Conservation (phyloP, 2,329 filamentous ascomycete species). For the Endoconidiophora polonica region DNA sequence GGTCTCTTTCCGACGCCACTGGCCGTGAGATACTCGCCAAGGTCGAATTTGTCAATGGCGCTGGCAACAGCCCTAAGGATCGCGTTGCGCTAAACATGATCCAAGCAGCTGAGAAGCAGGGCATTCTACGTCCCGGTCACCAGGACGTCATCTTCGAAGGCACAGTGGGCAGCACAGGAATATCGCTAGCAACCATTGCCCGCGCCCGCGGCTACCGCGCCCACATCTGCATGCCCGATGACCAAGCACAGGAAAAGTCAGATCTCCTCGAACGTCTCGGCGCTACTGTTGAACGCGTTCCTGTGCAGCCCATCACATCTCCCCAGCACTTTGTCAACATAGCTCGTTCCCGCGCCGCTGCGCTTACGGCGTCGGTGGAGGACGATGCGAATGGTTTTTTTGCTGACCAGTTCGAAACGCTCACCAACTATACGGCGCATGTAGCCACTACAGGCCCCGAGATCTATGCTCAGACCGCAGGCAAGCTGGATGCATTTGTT, state of each 20-base stretch:
- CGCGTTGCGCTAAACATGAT: conserved; percentile 88
- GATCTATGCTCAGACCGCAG: conserved; percentile 63
- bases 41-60: conserved; percentile 90
- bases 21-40: conserved; percentile 85
- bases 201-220: conserved; percentile 78
- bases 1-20: conserved; percentile 69
- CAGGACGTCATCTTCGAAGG: conserved; percentile 97
- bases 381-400: conserved; percentile 70
- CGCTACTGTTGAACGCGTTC: conserved; percentile 79
- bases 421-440: conserved; percentile 79
- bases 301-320: conserved; percentile 84
- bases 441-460: conserved; percentile 73
- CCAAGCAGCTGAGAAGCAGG: conserved; percentile 57
- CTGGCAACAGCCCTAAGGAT: conserved; percentile 87
- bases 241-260: conserved; percentile 77
- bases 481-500: conserved; percentile 69
- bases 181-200: conserved; percentile 79
- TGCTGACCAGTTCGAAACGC: conserved; percentile 88
- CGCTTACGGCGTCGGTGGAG: conserved; percentile 44
- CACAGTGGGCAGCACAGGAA: conserved; percentile 89
- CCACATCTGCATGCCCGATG: conserved; percentile 94
- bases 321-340: conserved; percentile 89
- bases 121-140: conserved; percentile 57
- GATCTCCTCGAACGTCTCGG: conserved; percentile 78
- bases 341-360: conserved; percentile 56